Conservation (phyloP, 441 rosid genomes). For the Pelargonium cotyledonis region DNA sequence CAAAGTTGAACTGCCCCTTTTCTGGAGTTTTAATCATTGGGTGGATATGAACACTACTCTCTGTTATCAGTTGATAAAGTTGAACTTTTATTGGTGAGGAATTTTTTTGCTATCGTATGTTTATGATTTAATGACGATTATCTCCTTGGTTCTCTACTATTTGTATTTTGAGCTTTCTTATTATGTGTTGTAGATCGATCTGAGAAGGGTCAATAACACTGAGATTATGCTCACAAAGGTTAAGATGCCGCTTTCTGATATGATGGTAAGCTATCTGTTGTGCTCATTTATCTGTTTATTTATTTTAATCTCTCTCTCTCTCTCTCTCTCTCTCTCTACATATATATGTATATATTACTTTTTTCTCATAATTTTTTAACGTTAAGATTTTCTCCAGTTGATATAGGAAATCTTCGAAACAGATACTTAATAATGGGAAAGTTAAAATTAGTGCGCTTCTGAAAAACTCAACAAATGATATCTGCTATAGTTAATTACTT, state of each 20-base stretch:
- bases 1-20: background rate
- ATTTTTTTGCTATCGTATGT: background rate
- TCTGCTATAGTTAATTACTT: background rate
- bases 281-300: conserved; percentile 3
- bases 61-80: background rate
- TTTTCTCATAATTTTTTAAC: background rate
- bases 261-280: conserved; percentile 72
- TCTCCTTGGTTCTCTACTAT: background rate
- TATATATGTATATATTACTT: background rate
- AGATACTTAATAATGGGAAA: background rate
- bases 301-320: background rate
- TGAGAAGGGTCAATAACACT: conserved; percentile 96
- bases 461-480: background rate
- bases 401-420: background rate
- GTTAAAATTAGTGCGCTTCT: background rate
- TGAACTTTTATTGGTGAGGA: background rate
- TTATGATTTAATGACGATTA: background rate
- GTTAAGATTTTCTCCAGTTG: background rate
- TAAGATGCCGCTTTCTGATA: conserved; percentile 95
- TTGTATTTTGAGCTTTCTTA: conserved; percentile 9
- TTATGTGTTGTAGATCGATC: conserved; percentile 56
- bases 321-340: too few species aligned
- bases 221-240: conserved; percentile 99
- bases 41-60: background rate
- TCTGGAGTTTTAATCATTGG: background rate